phyloP scores from a whole-genome alignment of 139 green algal species.

The Micractinium sp. region DNA sequence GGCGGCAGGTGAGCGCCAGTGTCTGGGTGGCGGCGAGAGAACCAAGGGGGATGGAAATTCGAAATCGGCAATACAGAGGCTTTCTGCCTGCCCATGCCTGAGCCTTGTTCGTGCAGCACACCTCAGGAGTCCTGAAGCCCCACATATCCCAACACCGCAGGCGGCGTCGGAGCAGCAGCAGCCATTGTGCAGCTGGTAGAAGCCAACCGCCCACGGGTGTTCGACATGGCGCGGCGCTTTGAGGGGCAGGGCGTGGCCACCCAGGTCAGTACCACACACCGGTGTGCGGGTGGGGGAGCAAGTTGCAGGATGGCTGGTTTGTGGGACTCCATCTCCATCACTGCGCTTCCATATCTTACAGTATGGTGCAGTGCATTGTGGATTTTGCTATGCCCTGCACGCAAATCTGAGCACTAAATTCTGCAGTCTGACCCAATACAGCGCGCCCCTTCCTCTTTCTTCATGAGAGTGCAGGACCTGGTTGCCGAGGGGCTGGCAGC shows the following conservation, averaged over 20 bases:
- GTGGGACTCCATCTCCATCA: too few species aligned
- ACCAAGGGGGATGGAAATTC: too few species aligned
- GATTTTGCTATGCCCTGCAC: too few species aligned
- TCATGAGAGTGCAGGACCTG: not conserved
- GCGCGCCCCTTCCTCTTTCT: not conserved
- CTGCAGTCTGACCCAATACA: too few species aligned
- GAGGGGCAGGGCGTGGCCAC: not conserved
- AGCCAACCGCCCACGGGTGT: not conserved
- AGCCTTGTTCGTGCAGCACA: too few species aligned
- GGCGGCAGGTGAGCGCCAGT: not conserved
- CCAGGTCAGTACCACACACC: too few species aligned
- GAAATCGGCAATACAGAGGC: not conserved
- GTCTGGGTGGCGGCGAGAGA: too few species aligned
- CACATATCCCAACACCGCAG: not conserved
- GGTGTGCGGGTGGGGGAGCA: not conserved
- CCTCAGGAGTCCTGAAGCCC: not conserved
- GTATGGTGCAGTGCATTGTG: too few species aligned
- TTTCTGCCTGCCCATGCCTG: too few species aligned
- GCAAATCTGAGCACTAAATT: too few species aligned
- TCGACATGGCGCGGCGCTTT: not conserved
- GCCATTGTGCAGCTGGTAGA: not conserved
- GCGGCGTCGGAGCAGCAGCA: not conserved
- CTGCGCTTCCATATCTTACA: too few species aligned
- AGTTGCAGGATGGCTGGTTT: too few species aligned
- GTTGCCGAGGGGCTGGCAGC: slow-evolving; percentile 6